phyloP scores from a whole-genome alignment of 2,329 filamentous ascomycete species.

The Neonectria sp. region DNA sequence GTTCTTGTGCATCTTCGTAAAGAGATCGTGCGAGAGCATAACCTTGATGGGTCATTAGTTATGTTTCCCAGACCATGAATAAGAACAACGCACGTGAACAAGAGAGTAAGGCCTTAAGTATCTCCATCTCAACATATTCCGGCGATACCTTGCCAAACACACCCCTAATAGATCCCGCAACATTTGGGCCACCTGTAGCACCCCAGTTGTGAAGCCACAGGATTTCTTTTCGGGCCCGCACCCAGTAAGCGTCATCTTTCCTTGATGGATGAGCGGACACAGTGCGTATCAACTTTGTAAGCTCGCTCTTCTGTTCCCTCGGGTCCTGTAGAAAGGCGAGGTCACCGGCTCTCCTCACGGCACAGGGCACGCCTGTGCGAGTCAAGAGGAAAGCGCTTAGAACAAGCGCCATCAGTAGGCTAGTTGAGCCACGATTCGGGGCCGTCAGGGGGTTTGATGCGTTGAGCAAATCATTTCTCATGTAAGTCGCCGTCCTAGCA shows the following conservation, averaged over 20 bases:
- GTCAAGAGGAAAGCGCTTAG: constrained; percentile 73
- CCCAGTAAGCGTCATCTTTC: constrained; percentile 76
- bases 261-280: constrained; percentile 66
- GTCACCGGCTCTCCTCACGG: constrained; percentile 70
- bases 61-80: not conserved
- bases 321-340: constrained; percentile 75
- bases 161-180: constrained; percentile 68
- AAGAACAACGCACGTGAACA: constrained; percentile 68
- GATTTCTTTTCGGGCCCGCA: constrained; percentile 72
- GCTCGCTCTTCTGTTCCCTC: constrained; percentile 74
- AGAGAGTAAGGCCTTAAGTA: constrained; percentile 77
- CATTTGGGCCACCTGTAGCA: constrained; percentile 52
- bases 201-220: constrained; percentile 85
- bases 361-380: constrained; percentile 64
- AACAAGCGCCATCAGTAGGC: constrained; percentile 74
- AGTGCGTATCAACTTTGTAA: constrained; percentile 71
- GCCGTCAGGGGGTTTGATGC: constrained; percentile 76
- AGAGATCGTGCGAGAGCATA: constrained; percentile 76
- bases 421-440: constrained; percentile 68
- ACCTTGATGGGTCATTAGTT: constrained; percentile 56
- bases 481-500: constrained; percentile 47
- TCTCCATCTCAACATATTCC: constrained; percentile 77
- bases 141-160: constrained; percentile 73
- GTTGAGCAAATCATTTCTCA: constrained; percentile 66
- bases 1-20: constrained; percentile 67